These are phyloP conservation scores for Lodderomyces theae DNA, from an alignment of 1,139 yeast species.

Conservation along the genomic window DNA sequence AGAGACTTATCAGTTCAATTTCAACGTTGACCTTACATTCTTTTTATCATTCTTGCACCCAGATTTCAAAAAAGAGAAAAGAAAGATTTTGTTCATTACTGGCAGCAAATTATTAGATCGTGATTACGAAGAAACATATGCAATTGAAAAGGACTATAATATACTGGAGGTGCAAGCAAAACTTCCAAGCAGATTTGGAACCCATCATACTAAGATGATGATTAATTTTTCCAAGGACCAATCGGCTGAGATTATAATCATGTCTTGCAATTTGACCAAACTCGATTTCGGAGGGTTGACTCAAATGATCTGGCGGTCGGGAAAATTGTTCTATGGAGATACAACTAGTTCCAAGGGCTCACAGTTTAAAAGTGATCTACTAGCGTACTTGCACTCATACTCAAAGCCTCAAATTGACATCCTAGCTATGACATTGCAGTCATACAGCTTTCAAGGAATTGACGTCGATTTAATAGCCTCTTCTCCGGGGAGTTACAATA, in stretches of 20 bases:
- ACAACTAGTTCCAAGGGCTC: conserved; percentile 11
- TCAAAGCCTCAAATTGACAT: conserved; percentile 22
- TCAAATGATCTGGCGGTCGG: conserved; percentile 67
- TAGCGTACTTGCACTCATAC: conserved; percentile 45
- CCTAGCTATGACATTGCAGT: conserved; percentile 27
- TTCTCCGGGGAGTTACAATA: conserved; percentile 42
- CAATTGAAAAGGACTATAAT: conserved; percentile 20
- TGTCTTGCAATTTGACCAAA: conserved; percentile 57
- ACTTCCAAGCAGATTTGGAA: conserved; percentile 37
- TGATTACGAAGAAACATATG: conserved; percentile 13
- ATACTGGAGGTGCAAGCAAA: conserved; percentile 30
- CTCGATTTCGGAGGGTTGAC: conserved; percentile 57
- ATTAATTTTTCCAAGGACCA: conserved; percentile 48
- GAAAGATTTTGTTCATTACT: conserved; percentile 30
- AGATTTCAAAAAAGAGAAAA: conserved; percentile 19
- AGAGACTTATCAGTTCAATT: conserved; percentile 51
- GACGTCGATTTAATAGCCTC: conserved; percentile 59
- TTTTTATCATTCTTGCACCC: conserved; percentile 35
- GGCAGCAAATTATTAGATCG: conserved; percentile 25
- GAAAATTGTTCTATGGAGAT: conserved; percentile 26
- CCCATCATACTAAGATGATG: conserved; percentile 71
- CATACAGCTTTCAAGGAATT: conserved; percentile 44
- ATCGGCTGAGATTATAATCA: conserved; percentile 49
- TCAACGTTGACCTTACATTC: conserved; percentile 42
- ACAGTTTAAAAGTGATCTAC: conserved; percentile 37